Evolutionary conservation across 1,139 yeast genomes (phyloP).

Genomic region (Diutina rugosa): DNA sequence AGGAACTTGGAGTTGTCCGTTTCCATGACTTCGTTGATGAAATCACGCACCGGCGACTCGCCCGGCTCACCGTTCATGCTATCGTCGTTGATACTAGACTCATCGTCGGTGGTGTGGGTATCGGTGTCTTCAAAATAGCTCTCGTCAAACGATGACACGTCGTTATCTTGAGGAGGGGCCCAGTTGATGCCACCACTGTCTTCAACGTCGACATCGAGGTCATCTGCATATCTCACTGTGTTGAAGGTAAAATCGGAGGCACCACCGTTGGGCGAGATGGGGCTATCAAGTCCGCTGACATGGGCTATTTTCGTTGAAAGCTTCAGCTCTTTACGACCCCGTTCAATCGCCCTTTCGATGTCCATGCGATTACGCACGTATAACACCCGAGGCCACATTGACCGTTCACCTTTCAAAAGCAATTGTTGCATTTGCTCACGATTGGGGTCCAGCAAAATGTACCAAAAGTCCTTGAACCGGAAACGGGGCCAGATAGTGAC

Average conservation of each 20-base stretch:
- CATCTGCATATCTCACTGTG: neutral
- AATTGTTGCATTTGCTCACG: slow-evolving; percentile 41
- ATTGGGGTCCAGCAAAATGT: slow-evolving; percentile 58
- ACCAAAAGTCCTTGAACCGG: slow-evolving; percentile 43
- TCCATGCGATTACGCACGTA: slow-evolving; percentile 52
- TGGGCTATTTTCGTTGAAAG: neutral
- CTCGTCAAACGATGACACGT: neutral
- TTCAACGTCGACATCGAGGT: neutral
- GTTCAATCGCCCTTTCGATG: slow-evolving; percentile 53
- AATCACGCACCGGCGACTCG: neutral
- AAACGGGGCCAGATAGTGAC: slow-evolving; percentile 71
- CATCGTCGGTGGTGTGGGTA: neutral
- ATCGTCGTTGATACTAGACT: neutral
- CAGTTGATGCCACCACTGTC: neutral
- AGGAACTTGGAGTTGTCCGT: neutral
- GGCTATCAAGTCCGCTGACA: neutral
- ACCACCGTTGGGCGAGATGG: neutral
- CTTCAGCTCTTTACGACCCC: slow-evolving; percentile 20
- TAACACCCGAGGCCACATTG: slow-evolving; percentile 53
- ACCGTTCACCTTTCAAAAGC: slow-evolving; percentile 50
- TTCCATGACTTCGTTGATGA: neutral
- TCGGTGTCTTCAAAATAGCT: slow-evolving; percentile 1
- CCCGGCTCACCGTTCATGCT: neutral
- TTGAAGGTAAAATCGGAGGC: neutral
- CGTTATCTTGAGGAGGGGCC: neutral